Evolutionary conservation across 2,329 filamentous ascomycete genomes (phyloP).

Genomic region (Trichophyton mentagrophytes): DNA sequence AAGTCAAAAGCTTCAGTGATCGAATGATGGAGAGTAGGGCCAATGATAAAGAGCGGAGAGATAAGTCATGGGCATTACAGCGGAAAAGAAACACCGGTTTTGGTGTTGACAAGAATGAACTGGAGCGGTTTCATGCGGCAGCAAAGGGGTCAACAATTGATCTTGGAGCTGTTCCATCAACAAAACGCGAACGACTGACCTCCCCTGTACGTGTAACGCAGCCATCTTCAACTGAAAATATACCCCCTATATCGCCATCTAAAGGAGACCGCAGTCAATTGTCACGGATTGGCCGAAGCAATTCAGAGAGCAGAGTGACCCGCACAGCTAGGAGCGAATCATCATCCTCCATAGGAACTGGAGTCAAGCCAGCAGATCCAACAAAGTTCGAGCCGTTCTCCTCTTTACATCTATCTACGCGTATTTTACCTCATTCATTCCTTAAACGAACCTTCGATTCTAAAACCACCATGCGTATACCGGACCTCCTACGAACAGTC

Average conservation of each 20-base stretch:
- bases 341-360: slow-evolving; percentile 5
- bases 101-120: slow-evolving; percentile 30
- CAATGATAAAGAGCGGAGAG: slow-evolving; percentile 27
- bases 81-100: slow-evolving; percentile 33
- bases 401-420: slow-evolving; percentile 65
- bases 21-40: slow-evolving; percentile 57
- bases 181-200: neutral
- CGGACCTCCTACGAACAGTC: slow-evolving; percentile 66
- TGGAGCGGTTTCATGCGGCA: slow-evolving; percentile 31
- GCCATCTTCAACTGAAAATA: slow-evolving; percentile 10
- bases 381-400: slow-evolving; percentile 78
- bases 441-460: slow-evolving; percentile 64
- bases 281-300: neutral
- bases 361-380: slow-evolving; percentile 33
- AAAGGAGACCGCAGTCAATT: neutral
- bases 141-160: slow-evolving; percentile 18
- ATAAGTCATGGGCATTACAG: slow-evolving; percentile 27
- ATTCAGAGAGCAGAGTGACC: neutral
- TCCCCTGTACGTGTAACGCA: neutral
- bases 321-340: neutral
- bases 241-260: slow-evolving; percentile 7
- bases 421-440: slow-evolving; percentile 68
- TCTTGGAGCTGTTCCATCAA: neutral
- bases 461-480: slow-evolving; percentile 65
- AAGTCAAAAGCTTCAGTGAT: slow-evolving; percentile 63